A percentile compares a stretch with the other conserved stretches of the same genome.
phyloP scores from a whole-genome alignment of 345 rosid genomes.

The Hypericum androsaemum region DNA sequence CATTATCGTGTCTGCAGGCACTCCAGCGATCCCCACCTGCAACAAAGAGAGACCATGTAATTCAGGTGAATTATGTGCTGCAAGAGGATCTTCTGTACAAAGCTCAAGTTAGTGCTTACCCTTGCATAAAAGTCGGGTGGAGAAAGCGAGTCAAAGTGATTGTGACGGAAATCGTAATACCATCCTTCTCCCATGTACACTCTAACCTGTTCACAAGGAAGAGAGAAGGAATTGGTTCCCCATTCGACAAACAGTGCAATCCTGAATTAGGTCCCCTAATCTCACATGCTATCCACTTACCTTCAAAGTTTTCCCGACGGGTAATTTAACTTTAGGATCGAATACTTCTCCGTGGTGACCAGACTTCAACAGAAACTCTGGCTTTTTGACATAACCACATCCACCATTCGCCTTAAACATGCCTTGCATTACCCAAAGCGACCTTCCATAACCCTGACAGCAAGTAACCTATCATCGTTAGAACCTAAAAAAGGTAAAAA shows the following conservation, averaged over 20 bases:
- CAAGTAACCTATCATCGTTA: conserved; percentile 5
- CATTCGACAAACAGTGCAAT: background rate
- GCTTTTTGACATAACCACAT: conserved; percentile 83
- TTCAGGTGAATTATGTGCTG: background rate
- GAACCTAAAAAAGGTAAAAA: too few species aligned
- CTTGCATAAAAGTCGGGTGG: conserved; percentile 80
- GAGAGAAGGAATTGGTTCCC: background rate
- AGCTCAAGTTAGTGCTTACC: conserved; percentile 27
- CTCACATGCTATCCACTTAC: conserved; percentile 20
- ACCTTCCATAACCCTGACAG: conserved; percentile 69
- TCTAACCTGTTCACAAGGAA: conserved; percentile 40
- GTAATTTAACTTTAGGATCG: conserved; percentile 46
- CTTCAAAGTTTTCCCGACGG: conserved; percentile 54
- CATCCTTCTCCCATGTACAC: conserved; percentile 94
- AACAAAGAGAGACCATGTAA: background rate
- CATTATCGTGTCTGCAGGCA: conserved; percentile 43
- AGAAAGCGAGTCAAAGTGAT: conserved; percentile 71
- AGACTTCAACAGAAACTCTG: conserved; percentile 45
- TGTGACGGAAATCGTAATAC: conserved; percentile 53
- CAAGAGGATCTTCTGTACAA: background rate
- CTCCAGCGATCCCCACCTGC: conserved; percentile 70
- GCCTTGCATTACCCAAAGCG: conserved; percentile 88
- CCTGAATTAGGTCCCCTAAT: too few species aligned
- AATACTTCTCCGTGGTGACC: conserved; percentile 35
- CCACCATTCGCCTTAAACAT: conserved; percentile 91